Percentiles rank a stretch among this genome's conserved stretches.
phyloP scores from a whole-genome alignment of 495 filamentous ascomycete genomes.

The Penicillium waksmanii region DNA sequence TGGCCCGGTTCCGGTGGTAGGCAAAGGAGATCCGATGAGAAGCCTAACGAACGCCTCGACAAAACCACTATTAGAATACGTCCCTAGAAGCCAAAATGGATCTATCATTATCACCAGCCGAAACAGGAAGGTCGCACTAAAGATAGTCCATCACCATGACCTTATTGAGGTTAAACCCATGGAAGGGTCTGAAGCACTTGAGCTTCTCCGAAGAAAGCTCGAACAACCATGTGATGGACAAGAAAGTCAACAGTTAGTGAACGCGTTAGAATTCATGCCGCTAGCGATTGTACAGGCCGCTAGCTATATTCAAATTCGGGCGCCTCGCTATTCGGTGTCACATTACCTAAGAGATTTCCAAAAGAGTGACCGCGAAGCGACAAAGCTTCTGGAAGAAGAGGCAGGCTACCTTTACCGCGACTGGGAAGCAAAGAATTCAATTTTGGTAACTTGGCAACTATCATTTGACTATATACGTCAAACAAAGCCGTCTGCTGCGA shows the following conservation, averaged over 20 bases:
- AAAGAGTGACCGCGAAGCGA: conserved; percentile 2
- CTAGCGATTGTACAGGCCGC: conserved; percentile 39
- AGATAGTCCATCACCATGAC: no score
- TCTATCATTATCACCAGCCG: no score
- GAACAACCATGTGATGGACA: no score
- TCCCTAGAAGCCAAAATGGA: no score
- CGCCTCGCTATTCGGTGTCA: conserved; percentile 9
- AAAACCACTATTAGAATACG: no score
- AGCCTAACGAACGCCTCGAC: no score
- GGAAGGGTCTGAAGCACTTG: no score
- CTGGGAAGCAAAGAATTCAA: conserved; percentile 23
- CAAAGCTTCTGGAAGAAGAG: conserved; percentile 1
- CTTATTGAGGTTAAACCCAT: no score
- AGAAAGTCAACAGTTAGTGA: conserved; percentile 30
- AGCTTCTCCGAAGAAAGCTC: no score
- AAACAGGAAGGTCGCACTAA: no score
- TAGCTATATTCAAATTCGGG: conserved; percentile 41
- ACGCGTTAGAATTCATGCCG: conserved; percentile 43
- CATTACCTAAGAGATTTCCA: conserved; percentile 42
- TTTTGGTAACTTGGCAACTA: conserved; percentile 36
- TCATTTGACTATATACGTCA: conserved; percentile 34
- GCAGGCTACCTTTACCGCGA: conserved; percentile 20
- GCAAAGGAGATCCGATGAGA: no score
- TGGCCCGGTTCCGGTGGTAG: no score
- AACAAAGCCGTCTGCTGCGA: conserved; percentile 23